Percentiles rank a stretch among this genome's conserved stretches.
Conservation (phyloP, 2,329 filamentous ascomycete genomes). For the Lecanicillium sp. region DNA sequence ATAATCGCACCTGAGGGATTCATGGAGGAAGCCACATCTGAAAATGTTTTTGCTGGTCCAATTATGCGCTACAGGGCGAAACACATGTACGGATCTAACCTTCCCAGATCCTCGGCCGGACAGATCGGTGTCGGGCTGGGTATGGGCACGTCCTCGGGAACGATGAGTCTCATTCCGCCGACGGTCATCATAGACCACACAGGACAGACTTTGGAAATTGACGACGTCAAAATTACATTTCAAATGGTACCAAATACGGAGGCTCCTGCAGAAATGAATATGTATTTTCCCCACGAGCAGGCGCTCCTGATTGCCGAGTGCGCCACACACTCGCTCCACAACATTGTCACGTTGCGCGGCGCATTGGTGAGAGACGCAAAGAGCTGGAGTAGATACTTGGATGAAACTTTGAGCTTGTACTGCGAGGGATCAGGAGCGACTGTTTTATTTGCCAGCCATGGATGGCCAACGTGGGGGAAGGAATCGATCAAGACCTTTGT, state of each 20-base stretch:
- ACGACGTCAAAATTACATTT: slow-evolving; percentile 28
- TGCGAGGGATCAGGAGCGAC: slow-evolving; percentile 16
- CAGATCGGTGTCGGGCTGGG: slow-evolving; percentile 31
- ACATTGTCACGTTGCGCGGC: slow-evolving; percentile 32
- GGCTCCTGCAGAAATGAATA: slow-evolving; percentile 32
- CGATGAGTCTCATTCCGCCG: slow-evolving; percentile 24
- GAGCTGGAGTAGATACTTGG: slow-evolving; percentile 28
- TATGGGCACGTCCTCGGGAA: slow-evolving; percentile 22
- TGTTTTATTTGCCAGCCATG: slow-evolving; percentile 28
- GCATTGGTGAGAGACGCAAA: slow-evolving; percentile 31
- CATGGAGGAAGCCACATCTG: slow-evolving; percentile 26
- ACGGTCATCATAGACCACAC: slow-evolving; percentile 22
- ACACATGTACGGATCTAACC: slow-evolving; percentile 30
- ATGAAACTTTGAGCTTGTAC: slow-evolving; percentile 26
- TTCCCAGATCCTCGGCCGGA: slow-evolving; percentile 19
- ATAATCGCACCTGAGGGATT: slow-evolving; percentile 30
- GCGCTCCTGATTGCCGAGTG: slow-evolving; percentile 30
- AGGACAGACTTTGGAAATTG: slow-evolving; percentile 20
- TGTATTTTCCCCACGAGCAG: slow-evolving; percentile 27
- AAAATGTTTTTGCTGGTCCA: slow-evolving; percentile 29
- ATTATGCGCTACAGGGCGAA: slow-evolving; percentile 28
- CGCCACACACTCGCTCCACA: slow-evolving; percentile 31
- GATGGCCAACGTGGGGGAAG: slow-evolving; percentile 33
- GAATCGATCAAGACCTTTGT: slow-evolving; percentile 18
- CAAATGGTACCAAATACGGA: slow-evolving; percentile 33